Conservation (phyloP, 2,329 filamentous ascomycete genomes). For the Cercospora citrullina region DNA sequence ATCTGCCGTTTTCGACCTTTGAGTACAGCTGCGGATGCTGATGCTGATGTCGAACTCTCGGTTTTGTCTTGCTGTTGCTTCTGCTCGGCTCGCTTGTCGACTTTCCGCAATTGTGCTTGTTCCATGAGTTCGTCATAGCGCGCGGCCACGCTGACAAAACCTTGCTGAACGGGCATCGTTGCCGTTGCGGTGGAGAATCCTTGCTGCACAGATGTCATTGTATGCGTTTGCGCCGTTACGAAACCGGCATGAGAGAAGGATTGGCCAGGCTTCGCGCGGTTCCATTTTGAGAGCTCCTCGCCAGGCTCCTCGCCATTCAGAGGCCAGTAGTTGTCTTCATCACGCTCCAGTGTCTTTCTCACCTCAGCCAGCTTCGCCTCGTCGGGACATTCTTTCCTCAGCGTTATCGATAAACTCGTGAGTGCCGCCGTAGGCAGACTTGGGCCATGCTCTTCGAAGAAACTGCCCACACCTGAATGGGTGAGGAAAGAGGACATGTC, state of each 20-base stretch:
- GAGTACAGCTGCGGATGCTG: slow-evolving; percentile 24
- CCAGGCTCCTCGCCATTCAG: slow-evolving; percentile 57
- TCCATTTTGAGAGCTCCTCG: slow-evolving; percentile 42
- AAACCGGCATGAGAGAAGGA: slow-evolving; percentile 16
- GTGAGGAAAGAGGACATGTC: slow-evolving; percentile 73
- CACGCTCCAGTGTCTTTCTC: slow-evolving; percentile 51
- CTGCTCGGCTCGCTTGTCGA: slow-evolving; percentile 32
- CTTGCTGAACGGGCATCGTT: slow-evolving; percentile 30
- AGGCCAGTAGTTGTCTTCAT: slow-evolving; percentile 69
- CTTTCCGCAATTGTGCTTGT: slow-evolving; percentile 35
- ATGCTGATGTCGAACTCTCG: not conserved
- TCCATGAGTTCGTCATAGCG: slow-evolving; percentile 44
- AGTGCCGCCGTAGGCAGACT: slow-evolving; percentile 65
- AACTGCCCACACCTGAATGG: slow-evolving; percentile 51
- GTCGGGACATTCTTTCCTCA: slow-evolving; percentile 63
- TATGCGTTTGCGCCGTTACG: slow-evolving; percentile 24
- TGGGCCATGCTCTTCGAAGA: slow-evolving; percentile 65
- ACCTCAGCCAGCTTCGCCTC: slow-evolving; percentile 56
- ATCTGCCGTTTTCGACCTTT: slow-evolving; percentile 43
- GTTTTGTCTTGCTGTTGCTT: slow-evolving; percentile 21
- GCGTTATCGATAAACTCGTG: slow-evolving; percentile 67
- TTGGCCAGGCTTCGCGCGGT: slow-evolving; percentile 28
- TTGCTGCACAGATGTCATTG: slow-evolving; percentile 31
- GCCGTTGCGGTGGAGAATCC: slow-evolving; percentile 35
- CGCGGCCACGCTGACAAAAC: slow-evolving; percentile 42